Evolutionary conservation across 257 asterid species (phyloP).

Genomic region (Vinca minor): DNA sequence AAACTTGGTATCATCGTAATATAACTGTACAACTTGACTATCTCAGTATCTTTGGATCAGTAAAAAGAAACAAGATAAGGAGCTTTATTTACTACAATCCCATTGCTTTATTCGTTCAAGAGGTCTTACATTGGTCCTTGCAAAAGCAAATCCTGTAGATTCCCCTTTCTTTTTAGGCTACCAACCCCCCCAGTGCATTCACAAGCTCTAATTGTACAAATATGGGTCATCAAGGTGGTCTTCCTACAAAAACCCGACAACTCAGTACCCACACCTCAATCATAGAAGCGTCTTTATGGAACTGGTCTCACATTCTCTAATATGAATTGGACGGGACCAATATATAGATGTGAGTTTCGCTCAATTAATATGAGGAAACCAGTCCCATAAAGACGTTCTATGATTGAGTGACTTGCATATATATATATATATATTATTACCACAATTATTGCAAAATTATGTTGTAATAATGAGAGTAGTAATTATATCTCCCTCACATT

Average conservation of each 20-base stretch:
- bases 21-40: not conserved
- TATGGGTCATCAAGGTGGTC: slow-evolving; percentile 11
- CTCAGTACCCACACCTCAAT: slow-evolving; percentile 12
- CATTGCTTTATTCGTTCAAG: slow-evolving; percentile 26
- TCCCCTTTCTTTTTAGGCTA: slow-evolving; percentile 26
- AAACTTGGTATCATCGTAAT: not conserved
- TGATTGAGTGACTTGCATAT: no score
- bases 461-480: not conserved
- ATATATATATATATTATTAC: slow-evolving; percentile 13
- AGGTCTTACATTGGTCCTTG: slow-evolving; percentile 26
- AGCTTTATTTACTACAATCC: no score
- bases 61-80: no score
- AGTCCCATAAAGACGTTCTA: no score
- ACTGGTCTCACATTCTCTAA: no score
- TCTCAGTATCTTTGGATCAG: no score
- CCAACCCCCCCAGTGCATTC: slow-evolving; percentile 1
- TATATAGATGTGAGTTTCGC: no score
- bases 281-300: no score
- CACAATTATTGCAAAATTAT: no score
- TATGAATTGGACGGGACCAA: no score
- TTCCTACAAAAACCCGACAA: slow-evolving; percentile 18
- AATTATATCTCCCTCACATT: not conserved
- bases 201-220: no score
- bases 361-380: no score
- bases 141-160: slow-evolving; percentile 18